Base-by-base conservation (phyloP, 768 basidiomycete species). In the Agrocybe praecox region DNA sequence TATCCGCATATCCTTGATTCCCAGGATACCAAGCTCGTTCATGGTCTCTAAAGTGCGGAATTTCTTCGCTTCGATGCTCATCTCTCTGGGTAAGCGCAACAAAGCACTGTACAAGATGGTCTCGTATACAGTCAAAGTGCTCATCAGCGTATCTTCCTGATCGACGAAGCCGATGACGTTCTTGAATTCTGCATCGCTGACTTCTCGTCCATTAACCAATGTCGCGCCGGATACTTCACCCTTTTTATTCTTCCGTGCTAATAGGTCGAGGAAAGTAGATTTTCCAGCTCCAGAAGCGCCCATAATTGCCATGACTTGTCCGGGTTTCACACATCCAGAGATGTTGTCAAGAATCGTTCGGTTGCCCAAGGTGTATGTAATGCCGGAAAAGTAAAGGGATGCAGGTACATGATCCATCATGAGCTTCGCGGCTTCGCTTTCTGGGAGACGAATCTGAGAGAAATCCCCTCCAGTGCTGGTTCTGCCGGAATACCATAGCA, bases 101-200 rank as follows among this genome's bases (percentile, higher is more conserved):
- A 98, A 69, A 12, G 97, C 97, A 50, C 92, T 95, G 68, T 97
- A 97, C 52, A 98, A 71, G 17, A 99, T 89, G 0, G 96, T 98
- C 79, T 99, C 97, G 71, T 98, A 98, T 19, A 98, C 97, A 2
- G 96, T 99, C 73, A 98, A 76, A 8, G 96, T 98, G 67, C 89
- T 85, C 91, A 99, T 96, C 60, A 99, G 74, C 10, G 94, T 97
- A 70, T 99, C 97, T 71, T 98, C 97, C 72, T 99, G 97, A 68
- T 99, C 96, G 44, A 99, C 97, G 62, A 92, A 99, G 26, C 97
- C 97, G 61, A 90, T 86, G 6, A 98, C 89, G 33, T 86, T 84
- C 69, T 86, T 88, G 78, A 93, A 97, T 68, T 90, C 84, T 22
- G 78, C 73, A 69, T 92, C 80, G 44, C 77, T 76, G 22, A 96